Conservation (phyloP, 2,329 filamentous ascomycete species). For the Phaeomoniella chlamydospora region DNA sequence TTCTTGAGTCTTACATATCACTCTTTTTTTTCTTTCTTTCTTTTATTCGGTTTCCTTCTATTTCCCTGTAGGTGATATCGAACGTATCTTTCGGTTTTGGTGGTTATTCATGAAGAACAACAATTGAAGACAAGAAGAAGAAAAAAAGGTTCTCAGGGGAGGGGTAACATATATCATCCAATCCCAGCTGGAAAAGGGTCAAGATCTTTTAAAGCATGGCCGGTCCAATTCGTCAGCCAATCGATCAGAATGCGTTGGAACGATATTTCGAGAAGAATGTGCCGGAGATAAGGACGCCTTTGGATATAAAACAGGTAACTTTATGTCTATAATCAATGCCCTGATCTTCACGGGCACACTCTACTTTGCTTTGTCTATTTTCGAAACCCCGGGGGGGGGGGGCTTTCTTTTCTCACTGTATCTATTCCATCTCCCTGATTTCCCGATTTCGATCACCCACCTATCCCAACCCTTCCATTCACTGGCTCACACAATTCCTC, state of each 20-base stretch:
- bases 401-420: not conserved
- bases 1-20: too few relatives aligned
- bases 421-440: not conserved
- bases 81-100: too few relatives aligned
- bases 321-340: not conserved
- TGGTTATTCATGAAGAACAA: too few relatives aligned
- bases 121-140: too few relatives aligned
- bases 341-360: not conserved
- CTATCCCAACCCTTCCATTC: not conserved
- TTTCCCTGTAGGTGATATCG: too few relatives aligned
- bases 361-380: not conserved
- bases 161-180: too few relatives aligned
- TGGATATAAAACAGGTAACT: slow-evolving; percentile 76
- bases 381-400: not conserved
- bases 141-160: too few relatives aligned
- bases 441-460: not conserved
- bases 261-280: slow-evolving; percentile 63
- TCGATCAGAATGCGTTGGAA: slow-evolving; percentile 68
- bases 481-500: slow-evolving; percentile 2
- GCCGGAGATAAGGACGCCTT: slow-evolving; percentile 67
- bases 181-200: too few relatives aligned
- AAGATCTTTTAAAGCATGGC: too few relatives aligned
- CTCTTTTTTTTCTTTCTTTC: too few relatives aligned
- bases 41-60: too few relatives aligned
- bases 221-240: slow-evolving; percentile 75